A percentile compares a stretch with the other conserved stretches of the same genome.
These are phyloP conservation scores for Cicer arietinum DNA, from an alignment of 306 rosid species.

Conservation along the genomic window DNA sequence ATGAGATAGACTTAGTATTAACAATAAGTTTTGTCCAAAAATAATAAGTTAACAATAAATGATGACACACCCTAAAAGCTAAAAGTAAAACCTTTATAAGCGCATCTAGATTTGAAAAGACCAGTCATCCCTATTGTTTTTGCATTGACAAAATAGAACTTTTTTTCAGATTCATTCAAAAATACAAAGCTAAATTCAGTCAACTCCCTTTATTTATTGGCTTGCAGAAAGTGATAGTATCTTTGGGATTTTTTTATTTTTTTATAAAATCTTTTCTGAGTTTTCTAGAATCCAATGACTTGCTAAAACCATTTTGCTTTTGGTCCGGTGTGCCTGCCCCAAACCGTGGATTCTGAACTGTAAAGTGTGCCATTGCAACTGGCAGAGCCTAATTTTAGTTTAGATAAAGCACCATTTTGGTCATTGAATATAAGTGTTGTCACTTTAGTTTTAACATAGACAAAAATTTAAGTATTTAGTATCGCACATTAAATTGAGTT, in stretches of 20 bases:
- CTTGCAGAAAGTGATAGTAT: not conserved
- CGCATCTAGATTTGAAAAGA: not conserved
- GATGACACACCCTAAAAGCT: not conserved
- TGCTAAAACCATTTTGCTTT: not conserved
- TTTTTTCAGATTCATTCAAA: not conserved
- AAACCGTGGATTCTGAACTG: not conserved
- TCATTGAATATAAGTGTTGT: no score
- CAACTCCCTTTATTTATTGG: not conserved
- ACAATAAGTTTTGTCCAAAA: no score
- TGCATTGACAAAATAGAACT: not conserved
- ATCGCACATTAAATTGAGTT: no score
- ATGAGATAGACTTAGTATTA: no score
- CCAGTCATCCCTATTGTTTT: not conserved
- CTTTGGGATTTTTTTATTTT: no score
- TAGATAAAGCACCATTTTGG: no score
- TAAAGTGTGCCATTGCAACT: not conserved
- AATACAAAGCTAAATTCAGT: not conserved
- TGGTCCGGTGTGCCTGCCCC: not conserved
- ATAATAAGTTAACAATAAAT: no score
- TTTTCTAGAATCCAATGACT: constrained; percentile 16
- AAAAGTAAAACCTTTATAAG: not conserved
- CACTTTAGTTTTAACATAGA: no score
- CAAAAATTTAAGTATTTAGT: no score
- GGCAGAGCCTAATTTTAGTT: not conserved
- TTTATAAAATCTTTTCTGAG: no score